Base-by-base conservation (phyloP, 352 stramenopile genomes). In the Pythium monospermum region DNA sequence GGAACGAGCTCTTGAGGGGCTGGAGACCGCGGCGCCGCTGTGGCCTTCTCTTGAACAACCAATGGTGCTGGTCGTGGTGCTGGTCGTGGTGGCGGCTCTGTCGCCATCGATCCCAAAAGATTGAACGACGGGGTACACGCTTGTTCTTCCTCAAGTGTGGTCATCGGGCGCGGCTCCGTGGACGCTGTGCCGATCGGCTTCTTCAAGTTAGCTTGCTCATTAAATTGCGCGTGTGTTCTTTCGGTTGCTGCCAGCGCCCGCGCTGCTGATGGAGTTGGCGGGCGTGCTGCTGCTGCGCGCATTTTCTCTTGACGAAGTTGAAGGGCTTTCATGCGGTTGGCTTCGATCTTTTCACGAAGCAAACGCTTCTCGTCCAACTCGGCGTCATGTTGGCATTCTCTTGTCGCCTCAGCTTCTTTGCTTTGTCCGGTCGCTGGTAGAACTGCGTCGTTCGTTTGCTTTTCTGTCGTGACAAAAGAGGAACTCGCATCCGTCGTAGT, bases 251-350 rank as follows among this genome's bases (percentile, higher is more conserved):
- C n/a, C n/a, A n/a, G n/a, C n/a, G n/a, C n/a, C n/a, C n/a, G n/a
- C n/a, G n/a, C n/a, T n/a, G n/a, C n/a, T n/a, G n/a, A n/a, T 51
- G 16, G 10, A 21, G 11, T 23, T 10, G 37, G 3, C 21, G 26
- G 15, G 40, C 15, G 13, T n/a, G 28, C 16, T 39, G 32, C 41
- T 35, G 27, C 16, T 66, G 63, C n/a, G 40, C 35, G 28, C 64
- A 68, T 32, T 64, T 64, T 54, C 41, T 64, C 51, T 74, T 84
- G 52, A n/a, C 86, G 52, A 37, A 84, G 80, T 22, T 75, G 65
- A 6, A 89, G 46, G 11, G 80, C 77, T 19, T 76, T 75, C 13
- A 75, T 51, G 7, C 78, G 68, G 40, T 92, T 89, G 28, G 67
- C 65, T 70, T 90, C 78, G 22, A 89, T 82, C n/a, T 77, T 81